Evolutionary conservation across 2,329 filamentous ascomycete species (phyloP).

Genomic region (Drechslerella dactyloides): DNA sequence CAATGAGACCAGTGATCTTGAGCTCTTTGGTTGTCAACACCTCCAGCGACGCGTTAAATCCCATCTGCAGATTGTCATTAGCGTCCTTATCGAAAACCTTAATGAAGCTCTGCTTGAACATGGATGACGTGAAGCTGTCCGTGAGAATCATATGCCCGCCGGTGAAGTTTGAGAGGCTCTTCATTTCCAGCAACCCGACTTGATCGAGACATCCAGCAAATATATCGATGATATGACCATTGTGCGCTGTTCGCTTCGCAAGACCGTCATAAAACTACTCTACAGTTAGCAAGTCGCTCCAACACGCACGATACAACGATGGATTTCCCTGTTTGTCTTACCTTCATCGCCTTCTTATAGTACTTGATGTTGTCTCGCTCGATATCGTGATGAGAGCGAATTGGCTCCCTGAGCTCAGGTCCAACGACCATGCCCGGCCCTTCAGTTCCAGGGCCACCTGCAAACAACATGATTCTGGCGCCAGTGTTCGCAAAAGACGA

Average conservation of each 20-base stretch:
- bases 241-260: slow-evolving; percentile 91
- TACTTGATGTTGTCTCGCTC: slow-evolving; percentile 99
- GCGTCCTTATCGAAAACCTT: slow-evolving; percentile 96
- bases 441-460: slow-evolving; percentile 91
- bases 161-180: slow-evolving; percentile 91
- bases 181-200: slow-evolving; percentile 97
- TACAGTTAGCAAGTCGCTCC: slow-evolving; percentile 54
- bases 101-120: slow-evolving; percentile 99
- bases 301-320: slow-evolving; percentile 4
- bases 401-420: slow-evolving; percentile 91
- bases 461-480: slow-evolving; percentile 95
- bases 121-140: slow-evolving; percentile 97
- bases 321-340: slow-evolving; percentile 58
- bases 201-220: slow-evolving; percentile 98
- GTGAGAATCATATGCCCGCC: slow-evolving; percentile 98
- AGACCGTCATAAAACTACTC: slow-evolving; percentile 86
- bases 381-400: slow-evolving; percentile 97
- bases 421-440: slow-evolving; percentile 97
- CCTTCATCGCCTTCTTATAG: slow-evolving; percentile 98
- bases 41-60: slow-evolving; percentile 94
- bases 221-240: slow-evolving; percentile 96
- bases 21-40: slow-evolving; percentile 97
- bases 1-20: slow-evolving; percentile 96
- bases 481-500: slow-evolving; percentile 95
- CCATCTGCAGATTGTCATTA: slow-evolving; percentile 94